Conservation (phyloP, 2,329 filamentous ascomycete species). For the Sclerotinia trifoliorum region DNA sequence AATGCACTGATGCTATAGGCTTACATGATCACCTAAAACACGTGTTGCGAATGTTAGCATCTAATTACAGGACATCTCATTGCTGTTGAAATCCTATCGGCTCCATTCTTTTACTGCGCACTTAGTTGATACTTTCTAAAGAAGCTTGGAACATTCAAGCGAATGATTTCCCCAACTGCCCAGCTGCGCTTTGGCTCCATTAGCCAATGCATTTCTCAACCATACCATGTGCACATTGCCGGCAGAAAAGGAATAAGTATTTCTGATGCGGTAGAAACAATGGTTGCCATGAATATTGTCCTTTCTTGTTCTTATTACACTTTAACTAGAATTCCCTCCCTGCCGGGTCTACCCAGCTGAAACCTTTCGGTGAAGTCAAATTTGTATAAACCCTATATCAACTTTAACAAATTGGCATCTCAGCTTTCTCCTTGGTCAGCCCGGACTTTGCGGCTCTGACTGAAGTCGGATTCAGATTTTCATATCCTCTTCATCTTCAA, state of each 20-base stretch:
- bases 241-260: conserved; percentile 41
- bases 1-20: too few species aligned
- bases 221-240: too few species aligned
- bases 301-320: conserved; percentile 45
- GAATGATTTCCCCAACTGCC: too few species aligned
- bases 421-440: conserved; percentile 53
- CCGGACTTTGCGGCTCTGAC: conserved; percentile 55
- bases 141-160: too few species aligned
- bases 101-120: too few species aligned
- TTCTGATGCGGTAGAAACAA: neutral
- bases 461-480: conserved; percentile 49
- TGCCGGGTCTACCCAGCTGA: conserved; percentile 57
- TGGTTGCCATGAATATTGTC: conserved; percentile 35
- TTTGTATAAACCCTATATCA: conserved; percentile 58
- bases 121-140: too few species aligned
- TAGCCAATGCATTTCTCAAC: too few species aligned
- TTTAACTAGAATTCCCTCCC: conserved; percentile 51
- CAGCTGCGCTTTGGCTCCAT: too few species aligned
- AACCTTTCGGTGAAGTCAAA: too few species aligned
- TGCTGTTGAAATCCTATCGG: conserved; percentile 75
- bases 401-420: conserved; percentile 56
- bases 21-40: conserved; percentile 34
- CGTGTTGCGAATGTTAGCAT: conserved; percentile 55
- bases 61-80: conserved; percentile 64
- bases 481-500: neutral